phyloP scores from a whole-genome alignment of 257 asterid species.

The Perilla frutescens region DNA sequence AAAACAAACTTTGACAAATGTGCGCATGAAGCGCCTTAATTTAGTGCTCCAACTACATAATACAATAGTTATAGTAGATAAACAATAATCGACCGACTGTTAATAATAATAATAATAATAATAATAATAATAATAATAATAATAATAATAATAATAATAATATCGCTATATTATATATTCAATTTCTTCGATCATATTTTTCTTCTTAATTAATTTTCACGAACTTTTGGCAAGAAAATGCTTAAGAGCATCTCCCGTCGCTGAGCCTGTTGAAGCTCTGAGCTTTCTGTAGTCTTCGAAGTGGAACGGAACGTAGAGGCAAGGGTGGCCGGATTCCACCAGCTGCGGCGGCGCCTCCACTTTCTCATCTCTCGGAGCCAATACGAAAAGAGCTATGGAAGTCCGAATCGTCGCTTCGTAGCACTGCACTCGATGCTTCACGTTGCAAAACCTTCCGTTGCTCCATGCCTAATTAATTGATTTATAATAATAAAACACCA shows the following conservation, averaged over 20 bases:
- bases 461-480: slow-evolving; percentile 42
- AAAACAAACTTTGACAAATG: too few species aligned
- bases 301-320: slow-evolving; percentile 33
- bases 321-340: slow-evolving; percentile 35
- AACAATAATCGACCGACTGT: too few species aligned
- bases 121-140: too few species aligned
- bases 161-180: too few species aligned
- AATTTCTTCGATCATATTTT: too few species aligned
- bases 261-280: slow-evolving; percentile 28
- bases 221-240: neutral
- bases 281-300: slow-evolving; percentile 44
- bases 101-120: too few species aligned
- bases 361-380: slow-evolving; percentile 35
- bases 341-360: slow-evolving; percentile 41
- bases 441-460: slow-evolving; percentile 51
- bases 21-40: too few species aligned
- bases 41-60: too few species aligned
- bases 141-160: too few species aligned
- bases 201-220: too few species aligned
- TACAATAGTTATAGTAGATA: too few species aligned
- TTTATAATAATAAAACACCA: too few species aligned
- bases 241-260: slow-evolving; percentile 43
- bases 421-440: slow-evolving; percentile 50
- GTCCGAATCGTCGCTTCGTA: slow-evolving; percentile 30
- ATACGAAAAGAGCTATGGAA: slow-evolving; percentile 39